Percentiles rank a stretch among this genome's conserved stretches.
phyloP scores from a whole-genome alignment of 2,329 filamentous ascomycete genomes.

The Pestalotiopsis sp. region DNA sequence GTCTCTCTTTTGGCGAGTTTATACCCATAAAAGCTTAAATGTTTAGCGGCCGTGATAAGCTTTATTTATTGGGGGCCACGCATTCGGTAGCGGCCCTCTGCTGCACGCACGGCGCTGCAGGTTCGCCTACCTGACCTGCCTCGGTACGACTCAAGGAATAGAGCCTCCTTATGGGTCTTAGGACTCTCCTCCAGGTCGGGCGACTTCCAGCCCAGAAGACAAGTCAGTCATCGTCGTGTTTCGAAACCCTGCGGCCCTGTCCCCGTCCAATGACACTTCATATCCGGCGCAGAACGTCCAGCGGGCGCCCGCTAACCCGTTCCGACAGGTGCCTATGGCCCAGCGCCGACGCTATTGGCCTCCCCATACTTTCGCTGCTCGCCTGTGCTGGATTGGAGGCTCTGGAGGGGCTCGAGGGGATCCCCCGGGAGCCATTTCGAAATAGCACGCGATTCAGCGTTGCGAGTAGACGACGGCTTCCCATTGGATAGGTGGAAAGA shows the following conservation, averaged over 20 bases:
- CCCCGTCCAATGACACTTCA: neutral
- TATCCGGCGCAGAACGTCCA: neutral
- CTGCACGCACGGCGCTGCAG: neutral
- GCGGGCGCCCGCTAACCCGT: neutral
- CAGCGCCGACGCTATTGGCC: neutral
- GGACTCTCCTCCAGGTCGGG: neutral
- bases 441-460: slow-evolving; percentile 6
- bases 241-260: neutral
- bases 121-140: neutral
- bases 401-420: neutral
- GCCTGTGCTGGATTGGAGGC: neutral
- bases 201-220: neutral
- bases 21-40: slow-evolving; percentile 5
- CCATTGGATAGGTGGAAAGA: slow-evolving; percentile 8
- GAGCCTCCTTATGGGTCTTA: neutral
- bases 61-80: neutral
- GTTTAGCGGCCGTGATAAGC: slow-evolving; percentile 4
- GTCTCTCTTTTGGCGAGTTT: neutral
- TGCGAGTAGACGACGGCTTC: neutral
- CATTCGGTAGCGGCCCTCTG: neutral
- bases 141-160: neutral
- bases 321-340: neutral
- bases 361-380: neutral
- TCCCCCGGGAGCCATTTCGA: neutral
- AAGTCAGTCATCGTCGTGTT: neutral